Percentiles rank a stretch among this genome's conserved stretches.
phyloP scores from a whole-genome alignment of 2,329 filamentous ascomycete genomes.

The Fonsecaea multimorphosa region DNA sequence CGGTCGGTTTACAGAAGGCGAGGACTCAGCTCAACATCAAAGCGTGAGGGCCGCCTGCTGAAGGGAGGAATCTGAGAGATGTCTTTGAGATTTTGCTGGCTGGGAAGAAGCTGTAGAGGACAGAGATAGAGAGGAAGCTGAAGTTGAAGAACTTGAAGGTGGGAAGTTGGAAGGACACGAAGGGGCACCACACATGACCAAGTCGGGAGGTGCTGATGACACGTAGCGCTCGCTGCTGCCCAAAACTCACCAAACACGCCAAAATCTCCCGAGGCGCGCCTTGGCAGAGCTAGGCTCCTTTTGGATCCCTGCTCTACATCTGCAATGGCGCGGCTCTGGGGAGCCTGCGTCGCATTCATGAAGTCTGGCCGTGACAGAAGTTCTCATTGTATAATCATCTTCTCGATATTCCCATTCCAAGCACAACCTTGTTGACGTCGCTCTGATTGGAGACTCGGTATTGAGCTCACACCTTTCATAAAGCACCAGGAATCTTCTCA shows the following conservation, averaged over 20 bases:
- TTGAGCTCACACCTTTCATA: background rate
- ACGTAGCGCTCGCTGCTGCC: constrained; percentile 15
- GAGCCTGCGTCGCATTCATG: constrained; percentile 5
- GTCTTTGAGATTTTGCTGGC: background rate
- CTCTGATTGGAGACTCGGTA: background rate
- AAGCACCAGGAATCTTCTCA: background rate
- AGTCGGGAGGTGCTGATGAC: constrained; percentile 11
- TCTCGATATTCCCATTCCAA: background rate
- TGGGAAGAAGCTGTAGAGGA: constrained; percentile 6
- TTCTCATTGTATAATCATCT: background rate
- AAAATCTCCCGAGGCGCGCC: constrained; percentile 11
- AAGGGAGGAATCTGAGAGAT: constrained; percentile 11
- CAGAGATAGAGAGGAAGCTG: constrained; percentile 5
- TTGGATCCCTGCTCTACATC: background rate
- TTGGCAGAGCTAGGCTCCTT: constrained; percentile 3
- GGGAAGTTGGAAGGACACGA: background rate
- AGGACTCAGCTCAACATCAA: constrained; percentile 39
- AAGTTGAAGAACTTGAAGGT: background rate
- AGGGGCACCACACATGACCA: constrained; percentile 13
- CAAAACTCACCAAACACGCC: constrained; percentile 11
- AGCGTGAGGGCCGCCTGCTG: constrained; percentile 29
- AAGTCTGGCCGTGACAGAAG: background rate
- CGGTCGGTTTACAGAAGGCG: constrained; percentile 24
- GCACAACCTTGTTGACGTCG: background rate
- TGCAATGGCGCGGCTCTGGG: constrained; percentile 5